These are phyloP conservation scores for Gentiana macrophylla DNA, from an alignment of 257 asterid species.

Conservation along the genomic window DNA sequence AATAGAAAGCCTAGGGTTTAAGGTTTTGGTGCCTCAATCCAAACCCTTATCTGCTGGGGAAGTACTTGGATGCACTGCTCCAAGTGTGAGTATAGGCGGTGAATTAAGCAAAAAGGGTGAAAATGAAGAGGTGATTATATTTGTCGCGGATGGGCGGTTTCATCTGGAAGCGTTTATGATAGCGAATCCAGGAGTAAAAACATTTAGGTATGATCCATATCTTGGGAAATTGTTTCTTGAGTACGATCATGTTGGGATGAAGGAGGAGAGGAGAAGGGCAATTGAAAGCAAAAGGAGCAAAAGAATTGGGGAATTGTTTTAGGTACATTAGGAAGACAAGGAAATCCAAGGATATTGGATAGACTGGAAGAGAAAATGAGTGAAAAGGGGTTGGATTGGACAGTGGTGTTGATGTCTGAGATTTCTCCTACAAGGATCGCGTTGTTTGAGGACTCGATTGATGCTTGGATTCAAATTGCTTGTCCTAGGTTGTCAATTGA, in stretches of 20 bases:
- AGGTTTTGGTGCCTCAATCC: constrained; percentile 71
- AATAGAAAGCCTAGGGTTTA: constrained; percentile 72
- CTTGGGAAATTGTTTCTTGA: constrained; percentile 78
- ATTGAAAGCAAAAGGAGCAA: constrained; percentile 64
- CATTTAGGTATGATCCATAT: constrained; percentile 80
- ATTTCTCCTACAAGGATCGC: constrained; percentile 75
- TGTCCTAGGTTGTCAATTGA: constrained; percentile 95
- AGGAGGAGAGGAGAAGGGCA: constrained; percentile 66
- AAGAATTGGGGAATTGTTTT: constrained; percentile 77
- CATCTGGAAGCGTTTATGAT: constrained; percentile 98
- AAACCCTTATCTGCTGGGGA: constrained; percentile 97
- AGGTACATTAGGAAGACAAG: constrained; percentile 94
- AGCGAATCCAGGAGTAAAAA: constrained; percentile 65
- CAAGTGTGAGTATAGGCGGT: constrained; percentile 31
- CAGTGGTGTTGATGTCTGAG: constrained; percentile 85
- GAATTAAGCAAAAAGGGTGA: not conserved
- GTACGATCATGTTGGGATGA: constrained; percentile 87
- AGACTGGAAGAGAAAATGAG: constrained; percentile 79
- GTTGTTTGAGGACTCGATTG: constrained; percentile 76
- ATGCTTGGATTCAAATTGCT: constrained; percentile 94
- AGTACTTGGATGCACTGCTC: constrained; percentile 95
- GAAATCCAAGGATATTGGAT: constrained; percentile 58
- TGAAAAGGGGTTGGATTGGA: constrained; percentile 65
- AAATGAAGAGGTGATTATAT: constrained; percentile 40
- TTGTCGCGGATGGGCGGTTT: constrained; percentile 92